These are phyloP conservation scores for Tetracladium setigerum DNA, from an alignment of 495 filamentous ascomycete species.

Conservation along the genomic window DNA sequence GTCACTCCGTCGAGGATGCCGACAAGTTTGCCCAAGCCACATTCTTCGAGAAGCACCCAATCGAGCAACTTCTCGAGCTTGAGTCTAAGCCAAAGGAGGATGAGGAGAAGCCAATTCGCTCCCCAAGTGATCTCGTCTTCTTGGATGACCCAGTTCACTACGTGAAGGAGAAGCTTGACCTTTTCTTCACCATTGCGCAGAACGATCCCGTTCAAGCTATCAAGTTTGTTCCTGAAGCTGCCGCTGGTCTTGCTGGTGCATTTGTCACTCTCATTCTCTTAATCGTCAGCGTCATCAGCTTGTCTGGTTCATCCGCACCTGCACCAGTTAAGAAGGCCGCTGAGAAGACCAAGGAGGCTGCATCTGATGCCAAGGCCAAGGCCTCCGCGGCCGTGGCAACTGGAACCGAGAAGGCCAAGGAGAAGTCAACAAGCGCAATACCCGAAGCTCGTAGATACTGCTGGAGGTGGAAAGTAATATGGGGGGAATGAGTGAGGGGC, in stretches of 20 bases:
- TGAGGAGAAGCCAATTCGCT: conserved; percentile 47
- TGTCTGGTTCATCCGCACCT: conserved; percentile 44
- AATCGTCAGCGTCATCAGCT: conserved; percentile 43
- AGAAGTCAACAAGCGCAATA: conserved; percentile 46
- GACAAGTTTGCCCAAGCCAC: conserved; percentile 84
- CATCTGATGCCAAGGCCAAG: conserved; percentile 71
- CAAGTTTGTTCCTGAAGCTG: conserved; percentile 87
- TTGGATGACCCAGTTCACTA: conserved; percentile 84
- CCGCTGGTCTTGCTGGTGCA: conserved; percentile 66
- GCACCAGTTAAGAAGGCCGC: conserved; percentile 40
- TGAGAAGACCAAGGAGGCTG: conserved; percentile 66
- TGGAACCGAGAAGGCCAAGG: conserved; percentile 59
- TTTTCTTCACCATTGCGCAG: conserved; percentile 79
- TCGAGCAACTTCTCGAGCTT: conserved; percentile 79
- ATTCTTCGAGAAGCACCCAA: conserved; percentile 82
- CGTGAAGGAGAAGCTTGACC: conserved; percentile 84
- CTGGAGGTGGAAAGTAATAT: neutral
- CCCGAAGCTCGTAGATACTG: conserved; percentile 29
- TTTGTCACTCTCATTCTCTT: conserved; percentile 60
- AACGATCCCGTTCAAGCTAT: conserved; percentile 83
- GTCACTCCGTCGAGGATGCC: conserved; percentile 92
- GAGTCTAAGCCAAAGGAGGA: conserved; percentile 73
- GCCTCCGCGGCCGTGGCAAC: conserved; percentile 57
- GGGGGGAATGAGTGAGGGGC: neutral
- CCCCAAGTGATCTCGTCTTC: conserved; percentile 76